Evolutionary conservation across 208 protist genomes (phyloP).

Genomic region (Acanthamoeba lugdunensis): DNA sequence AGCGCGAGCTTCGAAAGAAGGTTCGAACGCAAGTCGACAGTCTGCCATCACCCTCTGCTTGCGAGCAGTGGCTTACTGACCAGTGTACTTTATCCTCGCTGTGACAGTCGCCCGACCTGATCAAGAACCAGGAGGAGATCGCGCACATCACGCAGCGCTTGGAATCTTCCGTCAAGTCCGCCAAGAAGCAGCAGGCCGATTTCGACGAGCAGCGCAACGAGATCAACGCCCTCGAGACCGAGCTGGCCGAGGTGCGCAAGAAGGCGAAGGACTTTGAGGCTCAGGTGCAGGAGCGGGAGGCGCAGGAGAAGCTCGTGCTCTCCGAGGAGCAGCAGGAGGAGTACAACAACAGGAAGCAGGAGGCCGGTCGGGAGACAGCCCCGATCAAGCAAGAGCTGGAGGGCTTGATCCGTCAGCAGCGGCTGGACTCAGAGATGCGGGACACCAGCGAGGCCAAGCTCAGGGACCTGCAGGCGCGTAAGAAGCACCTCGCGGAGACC

Average conservation of each 20-base stretch:
- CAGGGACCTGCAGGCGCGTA: constrained; percentile 85
- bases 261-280: constrained; percentile 85
- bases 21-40: neutral
- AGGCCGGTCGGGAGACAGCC: constrained; percentile 86
- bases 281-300: constrained; percentile 81
- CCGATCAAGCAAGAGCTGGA: constrained; percentile 82
- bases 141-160: constrained; percentile 18
- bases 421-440: constrained; percentile 74
- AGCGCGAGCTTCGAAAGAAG: constrained; percentile 41
- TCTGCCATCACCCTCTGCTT: neutral
- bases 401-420: constrained; percentile 38
- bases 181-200: constrained; percentile 50
- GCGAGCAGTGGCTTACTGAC: neutral
- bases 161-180: neutral
- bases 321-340: constrained; percentile 73
- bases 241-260: constrained; percentile 89
- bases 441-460: constrained; percentile 86
- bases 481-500: constrained; percentile 67
- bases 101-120: constrained; percentile 9
- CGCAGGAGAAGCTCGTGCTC: constrained; percentile 55
- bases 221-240: constrained; percentile 85
- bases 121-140: constrained; percentile 33
- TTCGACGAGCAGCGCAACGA: constrained; percentile 87
- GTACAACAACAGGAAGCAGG: constrained; percentile 85
- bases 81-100: neutral